phyloP scores from a whole-genome alignment of 768 basidiomycete species.

The Naganishia vaughanmartiniae region DNA sequence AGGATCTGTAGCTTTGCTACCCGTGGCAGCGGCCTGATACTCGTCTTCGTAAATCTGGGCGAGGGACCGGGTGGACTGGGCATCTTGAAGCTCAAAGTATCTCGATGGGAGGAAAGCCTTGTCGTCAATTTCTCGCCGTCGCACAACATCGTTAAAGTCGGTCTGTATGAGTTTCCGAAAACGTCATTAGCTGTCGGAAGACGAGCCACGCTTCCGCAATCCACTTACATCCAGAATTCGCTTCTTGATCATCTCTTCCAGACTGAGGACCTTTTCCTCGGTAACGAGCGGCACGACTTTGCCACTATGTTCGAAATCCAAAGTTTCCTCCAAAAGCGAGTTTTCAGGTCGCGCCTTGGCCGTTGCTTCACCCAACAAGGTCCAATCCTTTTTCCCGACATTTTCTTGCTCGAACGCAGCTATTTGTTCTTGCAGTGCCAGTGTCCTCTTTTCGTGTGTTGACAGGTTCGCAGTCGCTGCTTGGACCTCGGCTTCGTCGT shows the following conservation, averaged over 20 bases:
- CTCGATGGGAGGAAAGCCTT: constrained; percentile 88
- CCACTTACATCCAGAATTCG: constrained; percentile 69
- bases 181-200: not conserved
- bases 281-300: constrained; percentile 86
- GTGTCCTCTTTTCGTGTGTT: constrained; percentile 74
- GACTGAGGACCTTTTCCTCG: constrained; percentile 71
- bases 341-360: constrained; percentile 82
- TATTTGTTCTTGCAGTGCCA: constrained; percentile 73
- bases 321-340: constrained; percentile 84
- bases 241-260: constrained; percentile 88
- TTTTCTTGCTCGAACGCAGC: constrained; percentile 78
- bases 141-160: constrained; percentile 86
- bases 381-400: constrained; percentile 86
- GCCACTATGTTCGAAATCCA: constrained; percentile 87
- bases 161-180: constrained; percentile 45
- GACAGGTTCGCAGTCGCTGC: constrained; percentile 59
- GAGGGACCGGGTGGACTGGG: constrained; percentile 79
- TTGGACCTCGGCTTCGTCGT: constrained; percentile 51
- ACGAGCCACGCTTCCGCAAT: not conserved
- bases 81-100: constrained; percentile 82
- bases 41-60: constrained; percentile 96
- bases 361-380: constrained; percentile 82
- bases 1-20: constrained; percentile 63
- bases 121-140: constrained; percentile 72
- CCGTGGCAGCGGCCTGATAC: constrained; percentile 67